Conservation (phyloP, 2,329 filamentous ascomycete genomes). For the Neonectria sp. region DNA sequence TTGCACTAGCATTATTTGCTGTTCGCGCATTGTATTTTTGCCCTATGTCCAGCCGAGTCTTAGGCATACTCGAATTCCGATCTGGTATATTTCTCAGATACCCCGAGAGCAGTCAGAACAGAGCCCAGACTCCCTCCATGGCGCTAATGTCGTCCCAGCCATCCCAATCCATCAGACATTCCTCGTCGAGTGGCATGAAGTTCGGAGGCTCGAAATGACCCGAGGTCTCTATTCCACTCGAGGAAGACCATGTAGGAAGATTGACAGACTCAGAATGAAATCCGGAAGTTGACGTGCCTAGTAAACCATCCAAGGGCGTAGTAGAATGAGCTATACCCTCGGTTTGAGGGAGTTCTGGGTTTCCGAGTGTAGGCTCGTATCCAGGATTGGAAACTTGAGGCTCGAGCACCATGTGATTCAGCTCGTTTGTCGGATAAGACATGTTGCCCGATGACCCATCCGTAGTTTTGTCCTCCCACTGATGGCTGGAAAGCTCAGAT, state of each 20-base stretch:
- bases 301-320: background rate
- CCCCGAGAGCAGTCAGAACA: slow-evolving; percentile 21
- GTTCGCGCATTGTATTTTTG: background rate
- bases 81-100: background rate
- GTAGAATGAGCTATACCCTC: background rate
- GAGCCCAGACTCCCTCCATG: slow-evolving; percentile 37
- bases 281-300: slow-evolving; percentile 3
- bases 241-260: slow-evolving; percentile 27
- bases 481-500: background rate
- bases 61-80: background rate
- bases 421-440: slow-evolving; percentile 19
- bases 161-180: slow-evolving; percentile 39
- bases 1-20: too few relatives aligned
- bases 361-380: slow-evolving; percentile 14
- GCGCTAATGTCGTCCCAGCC: slow-evolving; percentile 34
- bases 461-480: background rate
- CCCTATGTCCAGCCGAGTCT: background rate
- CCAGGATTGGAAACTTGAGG: slow-evolving; percentile 22
- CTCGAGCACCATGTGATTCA: slow-evolving; percentile 27
- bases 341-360: slow-evolving; percentile 12
- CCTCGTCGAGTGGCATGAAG: background rate
- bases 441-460: background rate
- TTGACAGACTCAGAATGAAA: slow-evolving; percentile 25
- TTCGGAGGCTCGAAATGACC: background rate
- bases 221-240: slow-evolving; percentile 2